A percentile compares a stretch with the other conserved stretches of the same genome.
phyloP scores from a whole-genome alignment of 2,329 filamentous ascomycete species.

The Aspergillus floridensis region DNA sequence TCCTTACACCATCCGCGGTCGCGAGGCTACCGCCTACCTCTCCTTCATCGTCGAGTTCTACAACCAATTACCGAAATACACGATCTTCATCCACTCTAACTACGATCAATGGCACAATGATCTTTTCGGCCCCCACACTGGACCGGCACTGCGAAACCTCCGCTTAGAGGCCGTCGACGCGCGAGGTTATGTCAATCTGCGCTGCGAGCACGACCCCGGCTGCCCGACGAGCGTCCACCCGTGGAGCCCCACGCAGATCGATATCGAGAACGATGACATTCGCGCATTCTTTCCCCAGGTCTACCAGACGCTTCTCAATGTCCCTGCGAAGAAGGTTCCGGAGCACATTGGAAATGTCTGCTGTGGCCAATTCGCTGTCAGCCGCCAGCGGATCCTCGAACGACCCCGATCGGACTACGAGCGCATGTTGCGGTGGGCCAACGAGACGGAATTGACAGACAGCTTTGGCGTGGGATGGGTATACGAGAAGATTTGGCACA shows the following conservation, averaged over 20 bases:
- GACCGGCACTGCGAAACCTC: conserved; percentile 29
- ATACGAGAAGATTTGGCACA: conserved; percentile 35
- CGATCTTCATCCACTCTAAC: conserved; percentile 62
- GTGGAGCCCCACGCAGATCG: conserved; percentile 20
- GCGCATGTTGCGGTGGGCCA: conserved; percentile 33
- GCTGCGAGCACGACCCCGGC: conserved; percentile 37
- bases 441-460: conserved; percentile 29
- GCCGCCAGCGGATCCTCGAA: conserved; percentile 28
- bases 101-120: conserved; percentile 59
- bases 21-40: conserved; percentile 63
- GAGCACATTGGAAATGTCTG: conserved; percentile 32
- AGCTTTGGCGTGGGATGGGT: conserved; percentile 32
- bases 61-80: conserved; percentile 56
- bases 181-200: conserved; percentile 41
- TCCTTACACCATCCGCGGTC: conserved; percentile 46
- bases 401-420: conserved; percentile 31
- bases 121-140: conserved; percentile 36
- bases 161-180: conserved; percentile 37
- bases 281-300: conserved; percentile 27
- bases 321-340: conserved; percentile 23
- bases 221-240: conserved; percentile 42
- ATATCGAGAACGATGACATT: conserved; percentile 25
- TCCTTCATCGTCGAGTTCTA: conserved; percentile 63
- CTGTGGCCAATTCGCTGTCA: conserved; percentile 37
- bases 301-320: conserved; percentile 26